These are phyloP conservation scores for Lachancea dasiensis DNA, from an alignment of 805 yeast genomes.

Conservation along the genomic window DNA sequence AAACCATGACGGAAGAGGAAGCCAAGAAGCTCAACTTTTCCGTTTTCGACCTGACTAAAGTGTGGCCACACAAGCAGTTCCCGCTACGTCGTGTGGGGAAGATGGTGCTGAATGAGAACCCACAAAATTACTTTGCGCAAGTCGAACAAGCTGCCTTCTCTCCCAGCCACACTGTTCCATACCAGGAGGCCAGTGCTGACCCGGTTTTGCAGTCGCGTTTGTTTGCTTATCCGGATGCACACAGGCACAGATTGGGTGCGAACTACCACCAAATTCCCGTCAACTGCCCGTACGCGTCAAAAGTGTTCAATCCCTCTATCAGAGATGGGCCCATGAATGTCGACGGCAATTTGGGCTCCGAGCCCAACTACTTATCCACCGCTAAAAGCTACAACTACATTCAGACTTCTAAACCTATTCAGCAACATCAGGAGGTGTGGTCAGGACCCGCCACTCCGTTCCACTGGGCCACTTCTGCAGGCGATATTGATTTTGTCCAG, in stretches of 20 bases:
- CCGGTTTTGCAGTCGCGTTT: conserved; percentile 79
- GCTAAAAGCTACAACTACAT: conserved; percentile 34
- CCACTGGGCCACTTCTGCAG: conserved; percentile 69
- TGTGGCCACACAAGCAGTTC: conserved; percentile 84
- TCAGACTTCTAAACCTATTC: conserved; percentile 34
- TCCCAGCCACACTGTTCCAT: conserved; percentile 80
- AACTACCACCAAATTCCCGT: conserved; percentile 85
- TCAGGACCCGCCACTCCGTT: conserved; percentile 73
- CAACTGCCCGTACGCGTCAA: conserved; percentile 66
- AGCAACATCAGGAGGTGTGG: conserved; percentile 75
- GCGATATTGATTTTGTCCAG: conserved; percentile 70
- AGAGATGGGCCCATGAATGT: conserved; percentile 78
- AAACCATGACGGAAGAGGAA: conserved; percentile 79
- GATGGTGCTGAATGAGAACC: conserved; percentile 73
- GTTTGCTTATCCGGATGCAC: conserved; percentile 81
- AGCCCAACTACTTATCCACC: conserved; percentile 68
- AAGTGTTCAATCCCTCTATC: conserved; percentile 59
- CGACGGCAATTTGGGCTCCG: conserved; percentile 65
- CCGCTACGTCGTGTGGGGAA: conserved; percentile 85
- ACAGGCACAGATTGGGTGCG: conserved; percentile 68
- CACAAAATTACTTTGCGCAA: conserved; percentile 82
- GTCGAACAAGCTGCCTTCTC: conserved; percentile 82
- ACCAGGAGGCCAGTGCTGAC: conserved; percentile 76
- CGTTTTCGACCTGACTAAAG: conserved; percentile 85
- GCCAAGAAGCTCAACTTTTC: conserved; percentile 72